These are phyloP conservation scores for Gamarada debralockiae DNA, from an alignment of 495 filamentous ascomycete species.

Conservation along the genomic window DNA sequence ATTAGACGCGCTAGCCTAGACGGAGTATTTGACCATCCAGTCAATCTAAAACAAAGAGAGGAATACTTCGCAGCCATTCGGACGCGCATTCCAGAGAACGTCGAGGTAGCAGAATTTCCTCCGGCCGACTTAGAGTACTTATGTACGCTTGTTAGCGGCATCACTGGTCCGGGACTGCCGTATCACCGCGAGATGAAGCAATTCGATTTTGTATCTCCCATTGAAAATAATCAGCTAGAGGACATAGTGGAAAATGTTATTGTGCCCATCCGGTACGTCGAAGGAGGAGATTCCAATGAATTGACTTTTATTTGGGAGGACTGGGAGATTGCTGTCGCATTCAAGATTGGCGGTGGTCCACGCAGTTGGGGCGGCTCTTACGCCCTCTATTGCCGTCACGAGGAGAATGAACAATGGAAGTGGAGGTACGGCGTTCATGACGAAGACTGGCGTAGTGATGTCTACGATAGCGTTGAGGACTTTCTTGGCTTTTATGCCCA, in stretches of 20 bases:
- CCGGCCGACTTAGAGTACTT: constrained; percentile 14
- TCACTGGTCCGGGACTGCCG: constrained; percentile 12
- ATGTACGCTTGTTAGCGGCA: constrained; percentile 14
- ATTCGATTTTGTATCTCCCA: constrained; percentile 8
- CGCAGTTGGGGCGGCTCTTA: constrained; percentile 11
- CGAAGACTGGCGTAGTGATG: constrained; percentile 10
- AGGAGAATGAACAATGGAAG: constrained; percentile 15
- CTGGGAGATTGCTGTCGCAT: constrained; percentile 12
- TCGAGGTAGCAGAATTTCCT: constrained; percentile 16
- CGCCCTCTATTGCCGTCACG: constrained; percentile 13
- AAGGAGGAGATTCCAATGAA: constrained; percentile 3
- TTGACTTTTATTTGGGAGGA: constrained; percentile 6
- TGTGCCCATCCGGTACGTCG: constrained; percentile 8
- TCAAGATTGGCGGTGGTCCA: constrained; percentile 9
- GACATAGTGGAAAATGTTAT: constrained; percentile 3
- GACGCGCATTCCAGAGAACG: constrained; percentile 12
- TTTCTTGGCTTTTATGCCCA: constrained; percentile 16
- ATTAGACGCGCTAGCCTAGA: constrained; percentile 10
- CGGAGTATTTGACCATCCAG: constrained; percentile 8
- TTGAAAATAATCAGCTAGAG: constrained; percentile 1
- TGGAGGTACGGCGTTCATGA: constrained; percentile 13
- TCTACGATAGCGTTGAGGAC: constrained; percentile 15
- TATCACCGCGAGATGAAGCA: constrained; percentile 1
- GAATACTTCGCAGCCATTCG: constrained; percentile 10
- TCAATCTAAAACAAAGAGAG: constrained; percentile 11